phyloP scores from a whole-genome alignment of 257 asterid species.

The Coffea canephora region DNA sequence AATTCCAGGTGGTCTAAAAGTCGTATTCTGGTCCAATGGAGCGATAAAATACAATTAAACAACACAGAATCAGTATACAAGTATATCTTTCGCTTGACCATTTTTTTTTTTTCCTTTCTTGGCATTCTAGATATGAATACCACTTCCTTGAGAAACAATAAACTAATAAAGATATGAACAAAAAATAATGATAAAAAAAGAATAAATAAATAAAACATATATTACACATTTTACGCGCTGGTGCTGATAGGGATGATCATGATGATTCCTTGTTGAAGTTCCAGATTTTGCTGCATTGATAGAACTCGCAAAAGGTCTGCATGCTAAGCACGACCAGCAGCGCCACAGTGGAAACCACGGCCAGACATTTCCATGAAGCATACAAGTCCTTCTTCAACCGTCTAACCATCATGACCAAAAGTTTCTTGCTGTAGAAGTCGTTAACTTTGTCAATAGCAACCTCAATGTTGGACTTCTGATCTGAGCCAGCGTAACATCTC shows the following conservation, averaged over 20 bases:
- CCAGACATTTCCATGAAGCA: slow-evolving; percentile 25
- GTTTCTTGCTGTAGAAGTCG: slow-evolving; percentile 20
- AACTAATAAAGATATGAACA: neutral
- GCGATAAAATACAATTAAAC: neutral
- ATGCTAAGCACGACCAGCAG: slow-evolving; percentile 33
- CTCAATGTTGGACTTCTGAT: slow-evolving; percentile 29
- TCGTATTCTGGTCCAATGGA: neutral
- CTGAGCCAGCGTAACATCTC: slow-evolving; percentile 24
- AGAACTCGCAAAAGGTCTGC: slow-evolving; percentile 41
- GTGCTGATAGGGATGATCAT: neutral
- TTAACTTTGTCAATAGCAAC: slow-evolving; percentile 41
- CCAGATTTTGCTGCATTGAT: slow-evolving; percentile 20
- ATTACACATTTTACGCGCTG: neutral
- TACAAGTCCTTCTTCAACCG: slow-evolving; percentile 18
- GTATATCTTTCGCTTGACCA: neutral
- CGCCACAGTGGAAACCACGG: slow-evolving; percentile 23
- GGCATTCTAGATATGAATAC: neutral
- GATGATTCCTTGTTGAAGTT: neutral
- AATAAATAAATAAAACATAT: neutral
- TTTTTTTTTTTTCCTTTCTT: neutral
- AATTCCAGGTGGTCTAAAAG: neutral
- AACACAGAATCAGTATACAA: neutral
- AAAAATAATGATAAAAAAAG: neutral
- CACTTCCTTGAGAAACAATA: neutral
- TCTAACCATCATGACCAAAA: slow-evolving; percentile 29